Conservation (phyloP, 331 rosid genomes). For the Quercus lobata region DNA sequence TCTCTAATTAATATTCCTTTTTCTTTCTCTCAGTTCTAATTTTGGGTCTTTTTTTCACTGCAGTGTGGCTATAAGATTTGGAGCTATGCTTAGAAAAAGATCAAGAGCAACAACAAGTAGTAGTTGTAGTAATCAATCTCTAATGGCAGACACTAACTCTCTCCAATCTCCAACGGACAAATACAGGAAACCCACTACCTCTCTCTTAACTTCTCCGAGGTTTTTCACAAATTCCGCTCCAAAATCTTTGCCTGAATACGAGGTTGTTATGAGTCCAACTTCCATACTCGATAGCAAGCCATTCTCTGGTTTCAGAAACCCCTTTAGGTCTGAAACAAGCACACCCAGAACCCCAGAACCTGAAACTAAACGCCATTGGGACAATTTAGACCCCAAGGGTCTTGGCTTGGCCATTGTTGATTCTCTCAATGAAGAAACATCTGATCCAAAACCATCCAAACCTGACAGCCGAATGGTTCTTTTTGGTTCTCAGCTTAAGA, state of each 20-base stretch:
- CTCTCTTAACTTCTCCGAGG: slow-evolving; percentile 60
- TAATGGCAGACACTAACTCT: slow-evolving; percentile 51
- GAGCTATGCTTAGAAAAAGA: slow-evolving; percentile 29
- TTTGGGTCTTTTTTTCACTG: slow-evolving; percentile 12
- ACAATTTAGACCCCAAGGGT: slow-evolving; percentile 48
- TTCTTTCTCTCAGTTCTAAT: not conserved
- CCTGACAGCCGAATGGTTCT: slow-evolving; percentile 53
- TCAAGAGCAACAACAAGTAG: slow-evolving; percentile 20
- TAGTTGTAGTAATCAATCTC: slow-evolving; percentile 20
- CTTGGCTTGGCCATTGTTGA: slow-evolving; percentile 83
- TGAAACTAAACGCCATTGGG: slow-evolving; percentile 55
- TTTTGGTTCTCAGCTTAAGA: slow-evolving; percentile 81
- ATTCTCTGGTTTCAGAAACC: slow-evolving; percentile 46
- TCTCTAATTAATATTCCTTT: not conserved
- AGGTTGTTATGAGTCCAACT: slow-evolving; percentile 67
- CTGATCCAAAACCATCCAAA: slow-evolving; percentile 28
- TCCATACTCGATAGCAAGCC: slow-evolving; percentile 68
- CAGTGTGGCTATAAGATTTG: slow-evolving; percentile 9
- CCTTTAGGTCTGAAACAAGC: slow-evolving; percentile 54
- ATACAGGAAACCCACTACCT: slow-evolving; percentile 29
- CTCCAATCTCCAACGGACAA: slow-evolving; percentile 40
- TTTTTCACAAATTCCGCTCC: slow-evolving; percentile 50
- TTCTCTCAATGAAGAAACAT: slow-evolving; percentile 49
- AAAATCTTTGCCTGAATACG: slow-evolving; percentile 46
- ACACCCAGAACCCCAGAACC: slow-evolving; percentile 32